Percentiles rank a stretch among this genome's conserved stretches.
These are phyloP conservation scores for Neurospora sp. DNA, from an alignment of 495 filamentous ascomycete genomes.

Conservation along the genomic window DNA sequence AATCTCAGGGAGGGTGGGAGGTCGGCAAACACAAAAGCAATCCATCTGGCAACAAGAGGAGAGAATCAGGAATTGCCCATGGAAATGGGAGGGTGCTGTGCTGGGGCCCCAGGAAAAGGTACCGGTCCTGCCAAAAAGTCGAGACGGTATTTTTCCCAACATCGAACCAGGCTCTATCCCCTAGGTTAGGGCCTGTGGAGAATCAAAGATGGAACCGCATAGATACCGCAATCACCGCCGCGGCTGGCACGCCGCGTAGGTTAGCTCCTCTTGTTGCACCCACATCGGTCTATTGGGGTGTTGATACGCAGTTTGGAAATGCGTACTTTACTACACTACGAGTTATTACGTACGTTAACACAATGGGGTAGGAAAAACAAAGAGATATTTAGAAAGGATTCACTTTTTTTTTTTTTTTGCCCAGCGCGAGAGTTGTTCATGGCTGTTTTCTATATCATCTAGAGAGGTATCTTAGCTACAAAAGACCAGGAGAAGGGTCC, in stretches of 20 bases:
- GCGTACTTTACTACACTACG: neutral
- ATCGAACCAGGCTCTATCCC: neutral
- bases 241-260: neutral
- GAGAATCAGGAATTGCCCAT: neutral
- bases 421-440: neutral
- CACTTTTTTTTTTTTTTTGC: neutral
- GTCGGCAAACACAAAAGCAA: constrained; percentile 1
- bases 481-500: neutral
- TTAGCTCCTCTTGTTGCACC: neutral
- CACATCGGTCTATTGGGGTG: neutral
- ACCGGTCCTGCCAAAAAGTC: neutral
- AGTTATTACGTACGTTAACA: neutral
- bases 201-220: neutral
- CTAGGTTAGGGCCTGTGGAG: neutral
- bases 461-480: neutral
- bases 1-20: constrained; percentile 1
- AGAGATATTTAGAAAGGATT: neutral
- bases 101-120: neutral
- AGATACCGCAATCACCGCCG: neutral
- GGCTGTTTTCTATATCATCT: neutral
- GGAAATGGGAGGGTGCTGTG: neutral
- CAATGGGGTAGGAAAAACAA: neutral
- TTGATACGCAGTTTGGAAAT: neutral
- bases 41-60: constrained; percentile 2
- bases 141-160: neutral